Percentiles rank a stretch among this genome's conserved stretches.
These are phyloP conservation scores for Vicia villosa DNA, from an alignment of 306 rosid species.

Conservation along the genomic window DNA sequence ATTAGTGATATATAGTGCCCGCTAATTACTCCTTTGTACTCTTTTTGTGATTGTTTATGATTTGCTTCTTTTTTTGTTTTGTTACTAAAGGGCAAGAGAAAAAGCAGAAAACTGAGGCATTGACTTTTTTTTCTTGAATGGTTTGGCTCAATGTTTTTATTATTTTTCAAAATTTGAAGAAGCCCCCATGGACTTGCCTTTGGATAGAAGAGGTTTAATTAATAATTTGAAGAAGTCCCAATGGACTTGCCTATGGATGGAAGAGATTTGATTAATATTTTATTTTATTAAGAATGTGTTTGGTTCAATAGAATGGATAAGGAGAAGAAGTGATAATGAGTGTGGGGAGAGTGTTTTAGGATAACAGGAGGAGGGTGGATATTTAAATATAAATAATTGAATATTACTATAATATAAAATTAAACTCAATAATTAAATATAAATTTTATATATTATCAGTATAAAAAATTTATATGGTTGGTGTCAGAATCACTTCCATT, in stretches of 20 bases:
- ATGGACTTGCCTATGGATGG: not conserved
- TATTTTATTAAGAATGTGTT: too few relatives aligned
- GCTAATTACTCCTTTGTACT: not conserved
- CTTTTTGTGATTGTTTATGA: not conserved
- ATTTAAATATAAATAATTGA: too few relatives aligned
- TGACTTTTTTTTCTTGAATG: conserved; percentile 1
- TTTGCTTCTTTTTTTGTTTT: not conserved
- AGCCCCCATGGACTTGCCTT: not conserved
- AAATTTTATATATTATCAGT: too few relatives aligned
- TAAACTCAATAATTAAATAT: too few relatives aligned
- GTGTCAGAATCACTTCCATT: too few relatives aligned
- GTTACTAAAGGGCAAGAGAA: conserved; percentile 1
- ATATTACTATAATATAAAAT: too few relatives aligned
- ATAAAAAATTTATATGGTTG: too few relatives aligned
- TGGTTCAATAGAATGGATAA: not conserved
- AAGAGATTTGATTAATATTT: not conserved
- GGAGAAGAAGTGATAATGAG: too few relatives aligned
- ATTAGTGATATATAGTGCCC: not conserved
- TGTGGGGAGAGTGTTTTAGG: too few relatives aligned
- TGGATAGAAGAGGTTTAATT: not conserved
- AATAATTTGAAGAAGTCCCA: not conserved
- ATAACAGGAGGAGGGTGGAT: too few relatives aligned
- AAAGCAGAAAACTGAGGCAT: not conserved
- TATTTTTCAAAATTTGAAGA: not conserved
- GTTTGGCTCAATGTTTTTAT: not conserved